Conservation (phyloP, 495 filamentous ascomycete species). For the Penicillium desertorum region DNA sequence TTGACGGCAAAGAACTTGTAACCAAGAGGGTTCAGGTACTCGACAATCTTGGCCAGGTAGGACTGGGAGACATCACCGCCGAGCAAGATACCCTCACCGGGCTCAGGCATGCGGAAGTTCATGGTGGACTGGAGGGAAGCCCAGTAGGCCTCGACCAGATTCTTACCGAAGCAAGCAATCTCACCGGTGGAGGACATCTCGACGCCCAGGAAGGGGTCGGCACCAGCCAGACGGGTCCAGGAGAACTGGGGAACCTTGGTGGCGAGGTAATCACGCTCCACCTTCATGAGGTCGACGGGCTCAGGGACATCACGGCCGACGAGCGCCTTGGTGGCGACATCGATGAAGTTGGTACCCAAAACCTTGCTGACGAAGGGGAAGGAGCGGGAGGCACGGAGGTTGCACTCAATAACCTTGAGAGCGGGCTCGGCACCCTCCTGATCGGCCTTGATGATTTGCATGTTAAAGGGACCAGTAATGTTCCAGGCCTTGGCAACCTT, state of each 20-base stretch:
- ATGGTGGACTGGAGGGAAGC: constrained; percentile 92
- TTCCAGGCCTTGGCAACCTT: constrained; percentile 97
- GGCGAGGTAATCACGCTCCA: constrained; percentile 86
- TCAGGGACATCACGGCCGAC: constrained; percentile 83
- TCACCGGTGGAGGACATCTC: constrained; percentile 98
- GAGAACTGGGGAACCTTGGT: constrained; percentile 99
- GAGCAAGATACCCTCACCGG: constrained; percentile 90
- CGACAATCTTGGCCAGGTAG: constrained; percentile 72
- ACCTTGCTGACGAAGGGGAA: constrained; percentile 99
- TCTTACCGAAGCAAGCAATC: constrained; percentile 96
- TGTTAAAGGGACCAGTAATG: constrained; percentile 98
- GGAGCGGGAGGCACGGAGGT: constrained; percentile 93
- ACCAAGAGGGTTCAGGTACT: constrained; percentile 81
- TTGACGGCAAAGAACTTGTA: constrained; percentile 93
- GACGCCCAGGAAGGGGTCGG: constrained; percentile 95
- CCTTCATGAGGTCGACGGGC: constrained; percentile 82
- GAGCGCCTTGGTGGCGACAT: constrained; percentile 91
- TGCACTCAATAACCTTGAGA: constrained; percentile 98
- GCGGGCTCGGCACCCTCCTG: constrained; percentile 64
- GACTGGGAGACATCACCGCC: constrained; percentile 72
- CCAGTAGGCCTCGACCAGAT: constrained; percentile 97
- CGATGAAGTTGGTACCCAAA: constrained; percentile 94
- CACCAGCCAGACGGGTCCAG: constrained; percentile 97
- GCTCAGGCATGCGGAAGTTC: constrained; percentile 96
- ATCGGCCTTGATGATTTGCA: constrained; percentile 97